These are phyloP conservation scores for Lactarius deliciosus DNA, from an alignment of 768 basidiomycete genomes.

Conservation along the genomic window DNA sequence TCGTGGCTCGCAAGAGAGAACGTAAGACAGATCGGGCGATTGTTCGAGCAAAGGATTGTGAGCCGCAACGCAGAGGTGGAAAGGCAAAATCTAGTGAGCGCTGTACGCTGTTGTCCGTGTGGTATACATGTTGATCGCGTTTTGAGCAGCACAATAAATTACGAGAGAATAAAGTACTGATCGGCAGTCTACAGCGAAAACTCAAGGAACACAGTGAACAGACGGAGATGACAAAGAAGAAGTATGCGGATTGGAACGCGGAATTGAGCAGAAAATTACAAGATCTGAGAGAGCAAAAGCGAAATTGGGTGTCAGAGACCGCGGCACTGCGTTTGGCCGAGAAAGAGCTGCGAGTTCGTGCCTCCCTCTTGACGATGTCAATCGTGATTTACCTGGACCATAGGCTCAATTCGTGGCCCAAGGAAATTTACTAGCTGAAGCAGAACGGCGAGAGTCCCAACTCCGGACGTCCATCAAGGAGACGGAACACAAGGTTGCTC, in stretches of 20 bases:
- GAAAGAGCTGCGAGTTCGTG: constrained; percentile 62
- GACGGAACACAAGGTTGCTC: constrained; percentile 76
- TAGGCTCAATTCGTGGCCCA: constrained; percentile 71
- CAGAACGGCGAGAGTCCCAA: constrained; percentile 64
- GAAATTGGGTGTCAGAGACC: constrained; percentile 69
- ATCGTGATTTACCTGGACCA: constrained; percentile 7
- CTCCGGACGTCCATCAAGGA: constrained; percentile 76
- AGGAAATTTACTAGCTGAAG: constrained; percentile 65
- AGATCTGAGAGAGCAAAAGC: constrained; percentile 77
- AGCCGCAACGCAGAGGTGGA: constrained; percentile 78
- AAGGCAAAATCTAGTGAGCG: constrained; percentile 71
- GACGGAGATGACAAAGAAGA: constrained; percentile 68
- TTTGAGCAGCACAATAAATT: constrained; percentile 70
- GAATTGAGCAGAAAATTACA: constrained; percentile 77
- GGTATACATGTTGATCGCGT: constrained; percentile 10
- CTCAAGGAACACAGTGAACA: constrained; percentile 72
- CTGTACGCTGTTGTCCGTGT: constrained; percentile 1
- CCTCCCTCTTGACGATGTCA: background rate
- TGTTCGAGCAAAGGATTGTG: constrained; percentile 71
- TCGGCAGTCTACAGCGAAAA: constrained; percentile 64
- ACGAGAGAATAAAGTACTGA: constrained; percentile 70
- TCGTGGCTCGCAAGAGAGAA: constrained; percentile 81
- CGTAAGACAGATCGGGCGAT: constrained; percentile 74
- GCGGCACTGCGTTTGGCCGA: constrained; percentile 65
- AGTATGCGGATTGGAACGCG: constrained; percentile 81